Base-by-base conservation (phyloP, 1,139 yeast species). In the Hyphopichia buzzinii region DNA sequence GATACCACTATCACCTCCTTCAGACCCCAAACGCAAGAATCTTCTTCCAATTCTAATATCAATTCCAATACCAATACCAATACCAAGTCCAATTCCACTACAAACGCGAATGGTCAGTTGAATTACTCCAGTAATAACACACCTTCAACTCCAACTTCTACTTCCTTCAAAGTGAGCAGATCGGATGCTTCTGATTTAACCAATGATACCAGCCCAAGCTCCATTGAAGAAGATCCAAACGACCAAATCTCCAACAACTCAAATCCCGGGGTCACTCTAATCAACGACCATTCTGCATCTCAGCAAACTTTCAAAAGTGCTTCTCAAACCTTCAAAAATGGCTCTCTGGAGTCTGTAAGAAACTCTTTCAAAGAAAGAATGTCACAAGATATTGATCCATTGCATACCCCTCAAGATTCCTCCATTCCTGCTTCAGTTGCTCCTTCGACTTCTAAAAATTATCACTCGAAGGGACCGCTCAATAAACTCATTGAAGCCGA, bases 111-210 rank as follows among this genome's bases (percentile, higher is more conserved):
- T 26, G 19, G 17, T 26, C 10, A 26, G 17, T 26, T 17, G 17
- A n/a, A 17, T 3, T 16, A 22, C 24, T 23, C 21, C 8, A 29
- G 29, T 33, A 39, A 29, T 11, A 33, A 38, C 14, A 28, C 49
- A 3, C 65, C 67, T 2, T 60, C 68, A 3, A 59, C 65, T 6
- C 69, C 68, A 7, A 59, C 65, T 4, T 68, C 68, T 7, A 57
- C 57, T 3, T 62, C 67, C 11, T 59, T 59, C 37, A 64, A 61
- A 36, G 53, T 46, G 14, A 48, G 57, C 2, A 47, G 49, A 11
- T 54, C 59, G 5, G 62, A 52, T 34, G 46, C 51, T 2, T 51
- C 57, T 4, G 55, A 49, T 25, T 40, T 50, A 17, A 55, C 68
- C 26, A 60, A 60, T 38, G 70, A 64, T 29, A 66, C 72, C 3